These are phyloP conservation scores for Colletotrichum orchidophilum DNA, from an alignment of 2,329 filamentous ascomycete genomes.

Conservation along the genomic window DNA sequence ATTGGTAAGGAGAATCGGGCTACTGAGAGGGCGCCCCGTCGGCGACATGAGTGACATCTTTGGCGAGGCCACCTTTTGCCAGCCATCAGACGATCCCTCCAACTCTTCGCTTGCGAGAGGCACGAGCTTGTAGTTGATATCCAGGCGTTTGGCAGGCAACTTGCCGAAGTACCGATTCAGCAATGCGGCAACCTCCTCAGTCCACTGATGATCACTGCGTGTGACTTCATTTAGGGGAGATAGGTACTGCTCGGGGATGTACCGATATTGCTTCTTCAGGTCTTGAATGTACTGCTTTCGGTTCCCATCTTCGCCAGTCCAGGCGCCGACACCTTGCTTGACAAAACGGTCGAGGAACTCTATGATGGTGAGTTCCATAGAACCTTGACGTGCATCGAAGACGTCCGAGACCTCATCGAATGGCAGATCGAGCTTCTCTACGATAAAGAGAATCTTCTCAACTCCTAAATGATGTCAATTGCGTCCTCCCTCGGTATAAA, in stretches of 20 bases:
- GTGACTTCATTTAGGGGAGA: constrained; percentile 53
- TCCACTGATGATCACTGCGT: constrained; percentile 38
- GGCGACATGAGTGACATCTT: constrained; percentile 12
- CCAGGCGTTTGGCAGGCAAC: constrained; percentile 47
- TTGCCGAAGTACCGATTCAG: constrained; percentile 54
- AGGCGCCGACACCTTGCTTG: constrained; percentile 40
- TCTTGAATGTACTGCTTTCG: constrained; percentile 43
- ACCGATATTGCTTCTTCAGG: constrained; percentile 49
- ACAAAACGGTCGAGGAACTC: constrained; percentile 56
- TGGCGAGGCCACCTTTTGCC: constrained; percentile 17
- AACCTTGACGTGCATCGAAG: constrained; percentile 50
- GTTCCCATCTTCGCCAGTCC: constrained; percentile 40
- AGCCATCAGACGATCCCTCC: constrained; percentile 34
- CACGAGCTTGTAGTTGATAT: constrained; percentile 49
- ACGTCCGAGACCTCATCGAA: constrained; percentile 51
- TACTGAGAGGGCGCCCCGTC: constrained; percentile 16
- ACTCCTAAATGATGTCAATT: constrained; percentile 38
- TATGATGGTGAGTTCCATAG: constrained; percentile 51
- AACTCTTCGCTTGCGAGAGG: constrained; percentile 47
- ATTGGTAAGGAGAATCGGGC: neutral
- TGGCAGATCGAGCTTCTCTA: constrained; percentile 53
- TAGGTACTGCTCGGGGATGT: constrained; percentile 55
- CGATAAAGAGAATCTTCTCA: constrained; percentile 55
- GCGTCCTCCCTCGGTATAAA: too few relatives aligned
- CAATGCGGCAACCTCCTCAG: constrained; percentile 52